Evolutionary conservation across 177 flowering plant species (phyloP), one percentile per base, ranked within the genome.

Genomic region (Vitis hybrid): DNA sequence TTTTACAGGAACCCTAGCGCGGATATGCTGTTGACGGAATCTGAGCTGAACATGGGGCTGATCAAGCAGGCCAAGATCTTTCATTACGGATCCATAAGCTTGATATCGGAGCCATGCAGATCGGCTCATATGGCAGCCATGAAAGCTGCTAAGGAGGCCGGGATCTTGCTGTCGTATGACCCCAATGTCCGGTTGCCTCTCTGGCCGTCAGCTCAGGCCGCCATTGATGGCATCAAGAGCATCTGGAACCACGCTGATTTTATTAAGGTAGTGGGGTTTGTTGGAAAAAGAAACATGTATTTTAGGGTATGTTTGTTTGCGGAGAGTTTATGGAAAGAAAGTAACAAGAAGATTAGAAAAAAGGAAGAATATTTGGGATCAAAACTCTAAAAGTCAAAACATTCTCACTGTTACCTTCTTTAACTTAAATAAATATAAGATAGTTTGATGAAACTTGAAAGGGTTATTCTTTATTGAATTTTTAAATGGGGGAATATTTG

Each of bases 1-100:
- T 91, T 91, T 56, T 89, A 91, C 67, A 67, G 97, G 66, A 89
- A 91, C 76, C 97, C 94, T 1, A 91, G 97, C 57, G 94, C 97
- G 0, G 97, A 92, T 64, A 92, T 91, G 97, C 74, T 92, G 17
- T 62, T 92, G n/a, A 87, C 76, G 48, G 87, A 82, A 9, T 75
- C 87, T 1, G 97, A 92, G 57, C 75, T 92, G 39, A 84, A 92
- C 67, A 71, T 86, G 74, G 78, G 56, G 1, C 74, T 90, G 23
- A 92, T 92, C 65, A 83, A 72, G 62, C 57, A 79, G 64, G 89
- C 91, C 1, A 90, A 84, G 62, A 81, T 92, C 8, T 90, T 92
- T 72, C 97, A 92, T 51, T 91, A 87, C 59, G 97, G 97, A 34
- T 90, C 97, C 3, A 90, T 90, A 15, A 92, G 97, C 66, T 69